A percentile compares a stretch with the other conserved stretches of the same genome.
Evolutionary conservation across 306 rosid species (phyloP).

Genomic region (Lathyrus aphaca): DNA sequence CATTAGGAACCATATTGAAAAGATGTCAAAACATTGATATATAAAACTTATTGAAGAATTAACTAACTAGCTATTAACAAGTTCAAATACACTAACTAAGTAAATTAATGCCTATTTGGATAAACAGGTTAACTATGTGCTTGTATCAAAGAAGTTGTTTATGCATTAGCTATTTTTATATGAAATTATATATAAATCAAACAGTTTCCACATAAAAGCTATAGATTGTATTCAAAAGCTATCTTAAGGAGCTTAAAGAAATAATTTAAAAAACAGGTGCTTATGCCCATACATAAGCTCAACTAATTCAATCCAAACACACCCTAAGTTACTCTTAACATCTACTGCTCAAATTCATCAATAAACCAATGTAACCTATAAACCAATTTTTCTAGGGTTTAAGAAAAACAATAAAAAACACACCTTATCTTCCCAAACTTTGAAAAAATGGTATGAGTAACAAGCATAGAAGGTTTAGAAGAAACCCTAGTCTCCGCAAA

Average conservation of each 20-base stretch:
- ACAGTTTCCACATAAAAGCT: background rate
- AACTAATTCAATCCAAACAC: no score
- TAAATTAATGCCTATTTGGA: background rate
- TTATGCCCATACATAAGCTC: no score
- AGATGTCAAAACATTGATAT: background rate
- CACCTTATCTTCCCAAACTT: slow-evolving; percentile 88
- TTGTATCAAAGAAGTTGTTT: background rate
- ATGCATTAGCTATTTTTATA: background rate
- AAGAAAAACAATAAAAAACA: no score
- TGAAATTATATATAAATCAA: no score
- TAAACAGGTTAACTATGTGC: background rate
- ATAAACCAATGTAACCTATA: no score
- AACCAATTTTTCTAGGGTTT: no score
- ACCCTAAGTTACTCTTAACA: no score
- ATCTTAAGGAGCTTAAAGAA: no score
- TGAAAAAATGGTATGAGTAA: slow-evolving; percentile 88
- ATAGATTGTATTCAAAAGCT: background rate
- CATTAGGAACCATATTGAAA: background rate
- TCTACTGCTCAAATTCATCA: no score
- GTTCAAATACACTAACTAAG: background rate
- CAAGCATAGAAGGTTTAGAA: slow-evolving; percentile 93
- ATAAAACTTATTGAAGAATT: background rate
- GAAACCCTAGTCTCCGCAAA: slow-evolving; percentile 93
- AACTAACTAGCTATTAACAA: background rate
- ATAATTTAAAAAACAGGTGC: no score